These are phyloP conservation scores for Aristolochia californica DNA, from an alignment of 164 flowering plant genomes.

Conservation along the genomic window DNA sequence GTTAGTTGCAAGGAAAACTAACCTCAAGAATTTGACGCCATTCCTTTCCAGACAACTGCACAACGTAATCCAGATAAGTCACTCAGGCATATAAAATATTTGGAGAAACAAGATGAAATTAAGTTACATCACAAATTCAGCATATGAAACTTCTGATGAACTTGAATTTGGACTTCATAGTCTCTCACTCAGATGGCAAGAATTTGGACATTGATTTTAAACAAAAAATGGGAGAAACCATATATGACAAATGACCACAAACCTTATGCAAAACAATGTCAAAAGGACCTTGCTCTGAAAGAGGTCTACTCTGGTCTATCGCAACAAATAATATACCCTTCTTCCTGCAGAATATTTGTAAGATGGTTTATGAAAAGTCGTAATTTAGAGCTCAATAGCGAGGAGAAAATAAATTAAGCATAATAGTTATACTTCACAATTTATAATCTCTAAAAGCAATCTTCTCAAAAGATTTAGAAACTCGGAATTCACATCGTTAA, in stretches of 20 bases:
- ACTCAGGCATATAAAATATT: not conserved
- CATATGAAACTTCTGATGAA: not conserved
- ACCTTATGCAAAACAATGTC: conserved; percentile 89
- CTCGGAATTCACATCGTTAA: not conserved
- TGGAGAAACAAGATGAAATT: not conserved
- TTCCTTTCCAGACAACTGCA: conserved; percentile 44
- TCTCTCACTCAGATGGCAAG: no score
- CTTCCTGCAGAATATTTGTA: conserved; percentile 33
- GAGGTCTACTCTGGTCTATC: conserved; percentile 55
- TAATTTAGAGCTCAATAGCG: not conserved
- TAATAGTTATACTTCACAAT: not conserved
- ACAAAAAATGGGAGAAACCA: not conserved
- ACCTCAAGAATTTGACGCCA: conserved; percentile 91
- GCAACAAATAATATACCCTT: conserved; percentile 75
- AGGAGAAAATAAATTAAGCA: not conserved
- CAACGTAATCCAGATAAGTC: not conserved
- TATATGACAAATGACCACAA: conserved; percentile 8
- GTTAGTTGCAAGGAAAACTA: conserved; percentile 20
- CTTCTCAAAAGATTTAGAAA: not conserved
- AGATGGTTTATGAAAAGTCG: not conserved
- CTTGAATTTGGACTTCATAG: no score
- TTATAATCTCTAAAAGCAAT: not conserved
- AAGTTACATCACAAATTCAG: not conserved
- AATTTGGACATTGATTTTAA: no score
- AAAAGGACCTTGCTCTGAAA: conserved; percentile 91